Evolutionary conservation across 2,329 filamentous ascomycete species (phyloP), one percentile per base, ranked within the genome.

Genomic region (Rhinocladiella similis): DNA sequence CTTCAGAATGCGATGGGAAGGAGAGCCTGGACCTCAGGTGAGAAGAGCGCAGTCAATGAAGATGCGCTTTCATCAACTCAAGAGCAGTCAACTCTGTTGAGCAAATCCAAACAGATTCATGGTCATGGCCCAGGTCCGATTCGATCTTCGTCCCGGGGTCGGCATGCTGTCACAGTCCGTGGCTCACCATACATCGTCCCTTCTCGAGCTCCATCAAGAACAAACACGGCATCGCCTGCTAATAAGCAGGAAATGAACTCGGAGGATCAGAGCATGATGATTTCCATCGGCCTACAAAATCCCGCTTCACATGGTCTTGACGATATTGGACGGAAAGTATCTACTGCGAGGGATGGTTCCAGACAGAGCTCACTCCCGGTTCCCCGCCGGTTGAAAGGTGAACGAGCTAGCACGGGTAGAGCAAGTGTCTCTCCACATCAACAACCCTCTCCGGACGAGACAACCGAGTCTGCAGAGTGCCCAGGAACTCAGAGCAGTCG

Each of bases 111-210:
- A 43, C 47, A 51, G 10, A 16, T 19, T 6, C 38, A 47, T 39
- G 45, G 39, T 27, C 50, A 27, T 9, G 57, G 6, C 3, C 29
- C 29, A 33, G 10, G 50, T n/a, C 57, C 57, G 14, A 33, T 58
- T 38, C 60, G 58, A 19, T 50, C 58, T 2, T 36, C 42, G 19
- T 63, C 61, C 14, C 55, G 45, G 38, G 52, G 51, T 38, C 59
- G 59, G 12, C 47, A 56, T 27, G 57, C 45, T 14, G 60, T 63
- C 18, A 60, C 63, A 19, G 54, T 39, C 35, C 47, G 56, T 48
- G 61, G 63, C 7, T 63, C 61, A 22, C 63, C 63, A 13, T 63
- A 60, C 50, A 57, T 53, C 7, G 53, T 57, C 27, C 48, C 59
- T 19, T 39, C 53, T 16, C 49, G 50, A 12, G 38, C 45, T 12